phyloP scores from a whole-genome alignment of 2,329 filamentous ascomycete genomes.

The Xylaria sp. region DNA sequence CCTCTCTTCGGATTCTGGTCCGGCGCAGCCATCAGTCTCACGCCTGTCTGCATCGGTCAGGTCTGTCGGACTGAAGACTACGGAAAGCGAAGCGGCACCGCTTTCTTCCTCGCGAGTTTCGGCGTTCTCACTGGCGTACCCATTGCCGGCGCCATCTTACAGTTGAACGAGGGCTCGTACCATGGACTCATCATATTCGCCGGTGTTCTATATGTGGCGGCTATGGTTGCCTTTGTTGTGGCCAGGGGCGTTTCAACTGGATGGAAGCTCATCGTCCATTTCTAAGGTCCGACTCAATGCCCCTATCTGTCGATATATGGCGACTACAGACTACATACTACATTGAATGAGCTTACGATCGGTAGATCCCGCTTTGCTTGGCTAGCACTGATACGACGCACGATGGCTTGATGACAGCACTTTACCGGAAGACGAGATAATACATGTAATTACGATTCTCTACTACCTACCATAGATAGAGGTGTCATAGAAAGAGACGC shows the following conservation, averaged over 20 bases:
- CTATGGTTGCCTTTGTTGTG: slow-evolving; percentile 12
- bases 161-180: slow-evolving; percentile 6
- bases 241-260: slow-evolving; percentile 8
- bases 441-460: background rate
- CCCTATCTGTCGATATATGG: background rate
- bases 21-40: slow-evolving; percentile 14
- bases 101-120: slow-evolving; percentile 15
- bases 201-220: slow-evolving; percentile 8
- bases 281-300: background rate
- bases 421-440: background rate
- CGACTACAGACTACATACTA: background rate
- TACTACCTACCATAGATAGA: background rate
- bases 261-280: slow-evolving; percentile 11
- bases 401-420: background rate
- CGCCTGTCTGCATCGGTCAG: slow-evolving; percentile 13
- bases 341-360: background rate
- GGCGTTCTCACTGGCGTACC: slow-evolving; percentile 8
- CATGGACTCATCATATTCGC: slow-evolving; percentile 13
- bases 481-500: background rate
- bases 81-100: slow-evolving; percentile 16
- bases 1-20: slow-evolving; percentile 17
- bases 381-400: background rate
- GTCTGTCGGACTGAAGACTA: slow-evolving; percentile 16
- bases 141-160: slow-evolving; percentile 13
- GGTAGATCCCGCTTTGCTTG: background rate